Evolutionary conservation across 2,329 filamentous ascomycete species (phyloP).

Genomic region (Monilinia fructicola): DNA sequence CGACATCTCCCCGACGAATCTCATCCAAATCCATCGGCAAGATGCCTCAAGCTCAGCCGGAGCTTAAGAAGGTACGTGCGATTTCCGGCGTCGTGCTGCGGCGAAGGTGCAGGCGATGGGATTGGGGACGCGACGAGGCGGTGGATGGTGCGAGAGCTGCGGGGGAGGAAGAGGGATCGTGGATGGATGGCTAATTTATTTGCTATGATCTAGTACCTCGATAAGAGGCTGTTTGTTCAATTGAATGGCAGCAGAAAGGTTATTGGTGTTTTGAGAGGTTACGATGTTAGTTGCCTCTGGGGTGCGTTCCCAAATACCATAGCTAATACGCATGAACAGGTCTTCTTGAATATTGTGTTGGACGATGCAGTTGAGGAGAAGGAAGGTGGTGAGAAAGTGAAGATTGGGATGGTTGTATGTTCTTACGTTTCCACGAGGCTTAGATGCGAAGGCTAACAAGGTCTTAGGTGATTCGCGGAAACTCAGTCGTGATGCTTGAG

Average conservation of each 20-base stretch:
- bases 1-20: slow-evolving; percentile 23
- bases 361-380: slow-evolving; percentile 97
- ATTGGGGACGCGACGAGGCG: slow-evolving; percentile 24
- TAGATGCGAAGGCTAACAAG: neutral
- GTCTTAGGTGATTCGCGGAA: slow-evolving; percentile 83
- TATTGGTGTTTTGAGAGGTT: slow-evolving; percentile 88
- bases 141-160: slow-evolving; percentile 20
- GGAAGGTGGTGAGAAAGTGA: slow-evolving; percentile 82
- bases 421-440: neutral
- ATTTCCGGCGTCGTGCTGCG: neutral
- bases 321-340: slow-evolving; percentile 52
- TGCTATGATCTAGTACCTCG: slow-evolving; percentile 72
- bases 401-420: slow-evolving; percentile 88
- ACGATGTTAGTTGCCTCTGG: slow-evolving; percentile 68
- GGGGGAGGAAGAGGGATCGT: slow-evolving; percentile 48
- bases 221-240: slow-evolving; percentile 97
- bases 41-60: slow-evolving; percentile 98
- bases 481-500: slow-evolving; percentile 98
- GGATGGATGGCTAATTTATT: slow-evolving; percentile 50
- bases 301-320: neutral
- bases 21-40: slow-evolving; percentile 37
- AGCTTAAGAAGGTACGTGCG: slow-evolving; percentile 85
- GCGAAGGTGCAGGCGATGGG: neutral
- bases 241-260: slow-evolving; percentile 97
- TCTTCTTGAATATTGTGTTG: slow-evolving; percentile 96